These are phyloP conservation scores for Epichloe uncinata DNA, from an alignment of 2,329 filamentous ascomycete genomes.

Conservation along the genomic window DNA sequence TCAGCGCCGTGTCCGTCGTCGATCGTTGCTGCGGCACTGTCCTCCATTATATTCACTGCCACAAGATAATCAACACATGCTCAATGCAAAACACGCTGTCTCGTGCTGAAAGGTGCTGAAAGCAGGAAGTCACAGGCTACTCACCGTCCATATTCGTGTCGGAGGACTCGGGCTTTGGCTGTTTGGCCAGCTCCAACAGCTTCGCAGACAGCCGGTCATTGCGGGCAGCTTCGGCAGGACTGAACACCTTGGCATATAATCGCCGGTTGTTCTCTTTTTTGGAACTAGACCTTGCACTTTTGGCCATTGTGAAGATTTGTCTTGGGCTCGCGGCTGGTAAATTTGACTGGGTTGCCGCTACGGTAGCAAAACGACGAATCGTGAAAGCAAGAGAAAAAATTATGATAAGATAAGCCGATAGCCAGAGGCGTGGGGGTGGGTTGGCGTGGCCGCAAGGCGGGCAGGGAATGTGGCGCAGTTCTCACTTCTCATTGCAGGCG, in stretches of 20 bases:
- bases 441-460: too few relatives aligned
- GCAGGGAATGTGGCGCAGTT: slow-evolving; percentile 1
- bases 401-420: slow-evolving; percentile 1
- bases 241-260: slow-evolving; percentile 72
- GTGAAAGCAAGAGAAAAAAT: background rate
- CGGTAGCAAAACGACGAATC: background rate
- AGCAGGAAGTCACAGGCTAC: slow-evolving; percentile 2
- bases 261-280: slow-evolving; percentile 73
- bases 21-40: slow-evolving; percentile 14
- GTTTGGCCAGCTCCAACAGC: slow-evolving; percentile 64
- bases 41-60: slow-evolving; percentile 12
- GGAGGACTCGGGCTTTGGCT: slow-evolving; percentile 52
- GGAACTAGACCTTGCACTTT: slow-evolving; percentile 65
- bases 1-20: slow-evolving; percentile 18
- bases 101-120: slow-evolving; percentile 5
- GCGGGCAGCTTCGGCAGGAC: slow-evolving; percentile 65
- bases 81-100: background rate
- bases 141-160: slow-evolving; percentile 36
- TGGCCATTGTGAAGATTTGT: slow-evolving; percentile 54
- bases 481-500: background rate
- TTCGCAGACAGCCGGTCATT: slow-evolving; percentile 76
- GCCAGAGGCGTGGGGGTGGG: background rate
- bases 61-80: background rate
- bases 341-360: background rate
- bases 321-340: background rate